A percentile compares a stretch with the other conserved stretches of the same genome.
phyloP scores from a whole-genome alignment of 2,329 filamentous ascomycete genomes.

The Nemania sp. region DNA sequence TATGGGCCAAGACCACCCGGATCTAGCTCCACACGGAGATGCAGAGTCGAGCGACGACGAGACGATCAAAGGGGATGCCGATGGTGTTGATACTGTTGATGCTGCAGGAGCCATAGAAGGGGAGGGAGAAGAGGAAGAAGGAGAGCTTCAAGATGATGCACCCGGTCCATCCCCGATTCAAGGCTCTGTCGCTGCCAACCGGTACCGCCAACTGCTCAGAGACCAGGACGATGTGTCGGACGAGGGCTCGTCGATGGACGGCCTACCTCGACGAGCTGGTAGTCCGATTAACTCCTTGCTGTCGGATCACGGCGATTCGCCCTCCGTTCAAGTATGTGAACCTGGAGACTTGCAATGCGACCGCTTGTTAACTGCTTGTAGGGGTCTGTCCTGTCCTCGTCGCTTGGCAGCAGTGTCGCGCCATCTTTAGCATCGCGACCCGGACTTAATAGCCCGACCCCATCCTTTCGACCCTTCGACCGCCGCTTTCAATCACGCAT shows the following conservation, averaged over 20 bases:
- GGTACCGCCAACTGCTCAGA: constrained; percentile 50
- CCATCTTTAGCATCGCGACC: constrained; percentile 69
- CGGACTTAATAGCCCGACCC: constrained; percentile 69
- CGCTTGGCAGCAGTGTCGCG: constrained; percentile 74
- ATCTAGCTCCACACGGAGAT: constrained; percentile 47
- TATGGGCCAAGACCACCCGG: constrained; percentile 48
- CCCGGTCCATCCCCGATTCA: constrained; percentile 34
- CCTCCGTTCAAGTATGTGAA: constrained; percentile 71
- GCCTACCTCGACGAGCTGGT: constrained; percentile 56
- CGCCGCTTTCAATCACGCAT: constrained; percentile 90
- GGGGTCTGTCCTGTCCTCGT: constrained; percentile 65
- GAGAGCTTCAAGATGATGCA: constrained; percentile 39
- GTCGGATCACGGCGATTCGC: constrained; percentile 81
- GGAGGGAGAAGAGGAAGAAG: constrained; percentile 38
- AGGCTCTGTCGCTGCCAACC: constrained; percentile 44
- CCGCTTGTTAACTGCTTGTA: constrained; percentile 36
- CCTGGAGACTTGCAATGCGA: background rate
- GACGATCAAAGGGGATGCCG: constrained; percentile 44
- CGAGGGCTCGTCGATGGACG: constrained; percentile 55
- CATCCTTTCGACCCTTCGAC: constrained; percentile 90
- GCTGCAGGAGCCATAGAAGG: too few relatives aligned
- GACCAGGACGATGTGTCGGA: constrained; percentile 54
- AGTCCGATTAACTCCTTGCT: constrained; percentile 70
- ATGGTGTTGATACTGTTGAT: constrained; percentile 44
- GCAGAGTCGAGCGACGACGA: constrained; percentile 48